phyloP scores from a whole-genome alignment of 1,139 yeast genomes.

The Diutina siamensis region DNA sequence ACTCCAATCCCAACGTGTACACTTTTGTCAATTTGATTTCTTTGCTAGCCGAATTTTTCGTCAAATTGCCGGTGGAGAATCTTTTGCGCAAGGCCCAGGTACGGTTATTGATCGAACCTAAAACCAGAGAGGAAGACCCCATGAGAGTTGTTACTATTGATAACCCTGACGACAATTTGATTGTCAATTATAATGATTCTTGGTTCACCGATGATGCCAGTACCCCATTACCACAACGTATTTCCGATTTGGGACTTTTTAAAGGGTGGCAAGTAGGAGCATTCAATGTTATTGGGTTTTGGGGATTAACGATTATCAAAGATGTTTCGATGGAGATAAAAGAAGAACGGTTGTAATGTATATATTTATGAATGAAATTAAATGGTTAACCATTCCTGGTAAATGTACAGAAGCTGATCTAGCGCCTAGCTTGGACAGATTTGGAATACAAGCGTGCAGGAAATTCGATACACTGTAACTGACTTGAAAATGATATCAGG shows the following conservation, averaged over 20 bases:
- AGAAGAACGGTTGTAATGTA: constrained; percentile 10
- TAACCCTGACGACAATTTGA: constrained; percentile 33
- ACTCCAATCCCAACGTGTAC: constrained; percentile 51
- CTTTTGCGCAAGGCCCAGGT: constrained; percentile 76
- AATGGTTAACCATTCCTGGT: background rate
- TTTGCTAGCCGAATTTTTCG: constrained; percentile 53
- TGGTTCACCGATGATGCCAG: constrained; percentile 7
- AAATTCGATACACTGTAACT: too few relatives aligned
- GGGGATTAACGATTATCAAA: constrained; percentile 64
- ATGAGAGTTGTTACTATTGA: constrained; percentile 27
- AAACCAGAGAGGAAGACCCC: constrained; percentile 19
- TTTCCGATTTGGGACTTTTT: constrained; percentile 39
- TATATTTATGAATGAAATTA: too few relatives aligned
- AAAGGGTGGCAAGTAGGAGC: constrained; percentile 90
- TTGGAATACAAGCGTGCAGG: too few relatives aligned
- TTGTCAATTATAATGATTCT: constrained; percentile 31
- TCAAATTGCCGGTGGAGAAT: constrained; percentile 82
- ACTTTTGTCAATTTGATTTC: constrained; percentile 42
- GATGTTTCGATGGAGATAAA: constrained; percentile 22
- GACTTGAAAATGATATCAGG: too few relatives aligned
- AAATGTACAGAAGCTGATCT: background rate
- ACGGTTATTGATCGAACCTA: constrained; percentile 39
- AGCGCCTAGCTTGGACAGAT: too few relatives aligned
- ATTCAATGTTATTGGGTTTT: constrained; percentile 66
- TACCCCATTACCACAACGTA: constrained; percentile 9